Evolutionary conservation across 257 asterid species (phyloP).

Genomic region (Jaltomata sinuosa): DNA sequence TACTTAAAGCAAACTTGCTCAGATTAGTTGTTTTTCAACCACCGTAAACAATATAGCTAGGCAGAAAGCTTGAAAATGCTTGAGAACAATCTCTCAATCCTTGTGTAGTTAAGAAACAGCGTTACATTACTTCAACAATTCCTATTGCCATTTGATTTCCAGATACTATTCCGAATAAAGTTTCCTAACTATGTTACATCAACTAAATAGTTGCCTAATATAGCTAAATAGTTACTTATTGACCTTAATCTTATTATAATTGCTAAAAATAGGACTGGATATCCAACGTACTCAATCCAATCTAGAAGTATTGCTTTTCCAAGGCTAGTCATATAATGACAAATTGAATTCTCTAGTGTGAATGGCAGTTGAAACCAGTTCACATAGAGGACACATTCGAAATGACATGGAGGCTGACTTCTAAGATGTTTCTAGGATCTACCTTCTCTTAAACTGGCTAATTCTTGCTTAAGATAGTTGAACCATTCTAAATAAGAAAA

Average conservation of each 20-base stretch:
- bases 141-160: neutral
- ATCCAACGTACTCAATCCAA: neutral
- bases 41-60: neutral
- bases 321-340: neutral
- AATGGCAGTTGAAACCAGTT: neutral
- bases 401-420: neutral
- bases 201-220: neutral
- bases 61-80: neutral
- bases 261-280: neutral
- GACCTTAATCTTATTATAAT: neutral
- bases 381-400: neutral
- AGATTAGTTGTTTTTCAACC: neutral
- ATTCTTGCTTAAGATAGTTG: neutral
- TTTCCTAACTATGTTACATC: neutral
- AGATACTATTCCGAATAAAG: neutral
- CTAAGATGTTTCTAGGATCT: neutral
- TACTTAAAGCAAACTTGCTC: neutral
- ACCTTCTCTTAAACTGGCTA: neutral
- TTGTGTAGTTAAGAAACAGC: neutral
- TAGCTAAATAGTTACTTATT: neutral
- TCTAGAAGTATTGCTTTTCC: neutral
- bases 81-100: neutral
- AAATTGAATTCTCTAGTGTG: neutral
- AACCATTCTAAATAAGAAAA: neutral
- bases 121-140: neutral